Percentiles rank a stretch among this genome's conserved stretches.
These are phyloP conservation scores for Daldinia concentrica DNA, from an alignment of 495 filamentous ascomycete genomes.

Conservation along the genomic window DNA sequence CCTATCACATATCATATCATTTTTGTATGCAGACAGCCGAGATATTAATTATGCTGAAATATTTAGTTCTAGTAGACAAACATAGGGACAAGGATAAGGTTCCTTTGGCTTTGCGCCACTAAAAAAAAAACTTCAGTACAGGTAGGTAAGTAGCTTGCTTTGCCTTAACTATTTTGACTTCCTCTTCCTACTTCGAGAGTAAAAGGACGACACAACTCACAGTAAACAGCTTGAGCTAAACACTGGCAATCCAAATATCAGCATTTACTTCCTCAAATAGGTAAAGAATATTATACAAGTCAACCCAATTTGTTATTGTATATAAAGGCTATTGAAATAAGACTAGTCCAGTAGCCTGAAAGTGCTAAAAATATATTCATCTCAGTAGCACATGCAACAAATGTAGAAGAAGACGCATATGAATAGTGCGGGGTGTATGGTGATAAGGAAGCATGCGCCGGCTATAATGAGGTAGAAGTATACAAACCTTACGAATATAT, in stretches of 20 bases:
- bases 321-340: background rate
- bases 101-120: too few relatives aligned
- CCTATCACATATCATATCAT: too few relatives aligned
- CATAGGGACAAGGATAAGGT: too few relatives aligned
- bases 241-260: background rate
- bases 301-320: background rate
- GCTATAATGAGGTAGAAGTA: background rate
- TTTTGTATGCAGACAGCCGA: too few relatives aligned
- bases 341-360: background rate
- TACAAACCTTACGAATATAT: background rate
- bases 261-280: background rate
- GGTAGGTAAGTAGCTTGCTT: too few relatives aligned
- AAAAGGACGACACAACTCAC: background rate
- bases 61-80: too few relatives aligned
- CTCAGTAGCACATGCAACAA: background rate
- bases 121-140: too few relatives aligned
- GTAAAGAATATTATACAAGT: background rate
- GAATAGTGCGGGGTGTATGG: slow-evolving; percentile 5
- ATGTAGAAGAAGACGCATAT: background rate
- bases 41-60: too few relatives aligned
- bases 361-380: background rate
- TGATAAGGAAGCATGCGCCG: background rate
- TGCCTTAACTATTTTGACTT: background rate
- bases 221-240: background rate
- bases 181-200: background rate